A percentile compares a stretch with the other conserved stretches of the same genome.
phyloP scores from a whole-genome alignment of 2,329 filamentous ascomycete species.

The Neospermospora avenae region DNA sequence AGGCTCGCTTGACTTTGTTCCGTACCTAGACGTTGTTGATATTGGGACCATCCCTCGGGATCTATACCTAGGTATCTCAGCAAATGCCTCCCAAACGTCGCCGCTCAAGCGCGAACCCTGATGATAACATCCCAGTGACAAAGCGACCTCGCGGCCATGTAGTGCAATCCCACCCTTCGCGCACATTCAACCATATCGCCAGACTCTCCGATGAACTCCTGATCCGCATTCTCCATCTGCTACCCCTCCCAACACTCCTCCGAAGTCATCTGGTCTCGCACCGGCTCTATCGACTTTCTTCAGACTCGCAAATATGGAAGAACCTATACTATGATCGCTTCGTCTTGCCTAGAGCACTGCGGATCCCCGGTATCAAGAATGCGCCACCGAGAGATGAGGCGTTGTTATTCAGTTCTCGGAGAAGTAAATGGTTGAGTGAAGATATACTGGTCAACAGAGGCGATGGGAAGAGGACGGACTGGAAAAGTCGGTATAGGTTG shows the following conservation, averaged over 20 bases:
- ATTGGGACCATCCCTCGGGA: background rate
- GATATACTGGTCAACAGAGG: conserved; percentile 28
- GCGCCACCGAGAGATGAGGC: conserved; percentile 24
- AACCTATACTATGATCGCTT: conserved; percentile 83
- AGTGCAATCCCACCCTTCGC: conserved; percentile 10
- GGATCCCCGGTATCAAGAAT: conserved; percentile 64
- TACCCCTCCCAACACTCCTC: conserved; percentile 68
- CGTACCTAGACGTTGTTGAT: background rate
- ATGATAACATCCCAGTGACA: background rate
- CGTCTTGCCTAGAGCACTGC: conserved; percentile 74
- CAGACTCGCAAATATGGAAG: conserved; percentile 90
- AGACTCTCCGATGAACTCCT: conserved; percentile 82
- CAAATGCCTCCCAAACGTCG: conserved; percentile 27
- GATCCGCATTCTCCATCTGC: conserved; percentile 74
- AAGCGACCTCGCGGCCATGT: conserved; percentile 23
- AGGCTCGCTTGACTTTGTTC: background rate
- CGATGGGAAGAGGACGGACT: conserved; percentile 53
- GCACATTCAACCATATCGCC: conserved; percentile 59
- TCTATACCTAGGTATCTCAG: background rate
- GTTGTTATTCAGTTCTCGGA: conserved; percentile 41
- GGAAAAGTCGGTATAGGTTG: conserved; percentile 86
- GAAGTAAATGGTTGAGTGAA: conserved; percentile 47
- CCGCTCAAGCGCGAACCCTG: conserved; percentile 18
- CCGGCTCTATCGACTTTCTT: conserved; percentile 68
- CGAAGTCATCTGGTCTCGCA: conserved; percentile 63